Conservation (phyloP, 23 red algal species). For the Chondrus crispus region DNA sequence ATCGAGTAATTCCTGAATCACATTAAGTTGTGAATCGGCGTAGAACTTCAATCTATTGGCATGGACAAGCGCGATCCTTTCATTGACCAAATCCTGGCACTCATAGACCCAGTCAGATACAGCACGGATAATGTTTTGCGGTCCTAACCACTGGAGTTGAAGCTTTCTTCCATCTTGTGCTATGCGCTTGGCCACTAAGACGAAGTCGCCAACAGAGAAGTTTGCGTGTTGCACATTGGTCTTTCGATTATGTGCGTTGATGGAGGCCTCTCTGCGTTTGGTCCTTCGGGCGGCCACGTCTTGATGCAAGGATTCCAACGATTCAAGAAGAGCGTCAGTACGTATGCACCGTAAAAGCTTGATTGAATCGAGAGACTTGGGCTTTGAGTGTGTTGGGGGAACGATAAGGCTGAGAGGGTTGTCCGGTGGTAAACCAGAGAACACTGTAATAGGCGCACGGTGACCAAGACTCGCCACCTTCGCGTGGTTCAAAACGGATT, state of each 20-base stretch:
- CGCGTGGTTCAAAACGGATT: not conserved
- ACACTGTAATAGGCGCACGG: not conserved
- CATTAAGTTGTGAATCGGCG: not conserved
- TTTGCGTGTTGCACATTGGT: not conserved
- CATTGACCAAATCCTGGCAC: not conserved
- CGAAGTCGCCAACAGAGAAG: not conserved
- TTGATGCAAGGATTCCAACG: not conserved
- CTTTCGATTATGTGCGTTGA: not conserved
- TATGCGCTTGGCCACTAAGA: not conserved
- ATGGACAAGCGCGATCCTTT: not conserved
- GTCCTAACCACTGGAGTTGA: not conserved
- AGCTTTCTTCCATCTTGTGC: not conserved
- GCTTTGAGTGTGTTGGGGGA: not conserved
- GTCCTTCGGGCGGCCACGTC: not conserved
- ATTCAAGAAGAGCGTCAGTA: not conserved
- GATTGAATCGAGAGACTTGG: not conserved
- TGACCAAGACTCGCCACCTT: not conserved
- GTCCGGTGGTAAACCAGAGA: not conserved
- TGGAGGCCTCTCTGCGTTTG: not conserved
- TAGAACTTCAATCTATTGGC: conserved; percentile 22
- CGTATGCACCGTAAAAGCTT: not conserved
- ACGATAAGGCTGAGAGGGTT: not conserved
- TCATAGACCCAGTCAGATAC: not conserved
- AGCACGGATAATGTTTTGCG: not conserved
- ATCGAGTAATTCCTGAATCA: not conserved